Conservation (phyloP, 306 rosid species). For the Ceratonia siliqua region DNA sequence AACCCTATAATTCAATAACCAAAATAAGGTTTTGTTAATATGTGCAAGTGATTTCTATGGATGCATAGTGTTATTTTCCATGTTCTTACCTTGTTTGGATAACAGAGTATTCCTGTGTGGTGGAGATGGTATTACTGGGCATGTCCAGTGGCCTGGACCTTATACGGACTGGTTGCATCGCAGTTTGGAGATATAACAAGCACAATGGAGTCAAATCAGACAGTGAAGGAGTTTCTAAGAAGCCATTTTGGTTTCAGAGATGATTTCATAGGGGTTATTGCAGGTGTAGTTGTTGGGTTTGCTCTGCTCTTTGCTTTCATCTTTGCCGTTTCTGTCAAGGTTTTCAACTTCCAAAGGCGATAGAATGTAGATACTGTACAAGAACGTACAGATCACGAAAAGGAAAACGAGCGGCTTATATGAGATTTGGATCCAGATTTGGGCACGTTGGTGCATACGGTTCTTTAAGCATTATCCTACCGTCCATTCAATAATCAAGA, state of each 20-base stretch:
- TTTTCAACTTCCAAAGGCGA: conserved; percentile 53
- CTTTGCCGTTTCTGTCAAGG: conserved; percentile 43
- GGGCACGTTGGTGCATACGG: no score
- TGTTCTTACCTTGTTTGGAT: background rate
- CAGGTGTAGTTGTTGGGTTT: conserved; percentile 35
- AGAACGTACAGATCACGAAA: background rate
- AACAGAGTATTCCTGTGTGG: conserved; percentile 67
- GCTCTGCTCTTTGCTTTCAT: conserved; percentile 45
- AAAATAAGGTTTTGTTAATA: no score
- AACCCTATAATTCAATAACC: no score
- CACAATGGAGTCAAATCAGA: conserved; percentile 28
- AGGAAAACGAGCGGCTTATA: background rate
- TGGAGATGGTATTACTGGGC: conserved; percentile 84
- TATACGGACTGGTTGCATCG: conserved; percentile 63
- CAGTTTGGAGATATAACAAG: conserved; percentile 56
- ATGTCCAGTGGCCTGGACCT: conserved; percentile 71
- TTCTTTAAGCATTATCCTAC: no score
- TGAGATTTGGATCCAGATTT: no score
- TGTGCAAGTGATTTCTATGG: no score
- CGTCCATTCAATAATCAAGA: no score
- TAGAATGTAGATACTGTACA: conserved; percentile 24
- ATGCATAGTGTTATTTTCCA: background rate
- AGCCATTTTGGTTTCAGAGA: conserved; percentile 47
- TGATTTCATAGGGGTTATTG: conserved; percentile 47
- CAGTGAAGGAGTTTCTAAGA: conserved; percentile 42